Conservation (phyloP, 345 rosid genomes). For the Arabidopsis suecica region DNA sequence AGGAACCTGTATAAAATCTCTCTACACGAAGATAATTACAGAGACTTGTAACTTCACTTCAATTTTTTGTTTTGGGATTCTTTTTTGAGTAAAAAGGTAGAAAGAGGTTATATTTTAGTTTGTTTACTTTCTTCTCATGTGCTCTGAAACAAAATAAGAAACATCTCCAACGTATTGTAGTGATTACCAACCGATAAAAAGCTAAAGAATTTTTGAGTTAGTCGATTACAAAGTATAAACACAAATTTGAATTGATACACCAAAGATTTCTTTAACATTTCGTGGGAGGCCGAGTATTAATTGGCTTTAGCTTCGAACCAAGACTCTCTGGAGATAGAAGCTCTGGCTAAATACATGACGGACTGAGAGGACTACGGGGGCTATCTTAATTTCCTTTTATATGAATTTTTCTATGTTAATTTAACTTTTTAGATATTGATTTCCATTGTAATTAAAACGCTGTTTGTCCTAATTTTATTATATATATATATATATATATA, state of each 20-base stretch:
- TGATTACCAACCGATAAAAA: slow-evolving; percentile 16
- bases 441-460: too few relatives aligned
- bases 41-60: slow-evolving; percentile 38
- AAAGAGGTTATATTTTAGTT: slow-evolving; percentile 32
- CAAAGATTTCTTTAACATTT: slow-evolving; percentile 15
- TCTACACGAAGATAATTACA: slow-evolving; percentile 42
- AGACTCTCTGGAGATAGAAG: slow-evolving; percentile 97
- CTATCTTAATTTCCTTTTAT: slow-evolving; percentile 46
- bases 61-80: slow-evolving; percentile 13
- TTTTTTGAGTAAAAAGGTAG: slow-evolving; percentile 35
- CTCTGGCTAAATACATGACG: slow-evolving; percentile 88
- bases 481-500: too few relatives aligned
- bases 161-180: slow-evolving; percentile 26
- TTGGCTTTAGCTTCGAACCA: slow-evolving; percentile 98
- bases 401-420: too few relatives aligned
- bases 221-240: slow-evolving; percentile 36
- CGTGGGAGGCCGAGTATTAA: slow-evolving; percentile 69
- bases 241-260: slow-evolving; percentile 26
- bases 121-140: slow-evolving; percentile 1
- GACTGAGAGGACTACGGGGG: slow-evolving; percentile 91
- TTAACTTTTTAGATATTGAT: too few relatives aligned
- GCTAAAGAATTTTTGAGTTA: slow-evolving; percentile 10
- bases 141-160: slow-evolving; percentile 7
- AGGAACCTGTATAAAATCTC: slow-evolving; percentile 42
- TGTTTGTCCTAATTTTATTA: too few relatives aligned